Evolutionary conservation across 352 stramenopile species (phyloP), one percentile per base, ranked within the genome.

Genomic region (Globisporangium cederbergense): DNA sequence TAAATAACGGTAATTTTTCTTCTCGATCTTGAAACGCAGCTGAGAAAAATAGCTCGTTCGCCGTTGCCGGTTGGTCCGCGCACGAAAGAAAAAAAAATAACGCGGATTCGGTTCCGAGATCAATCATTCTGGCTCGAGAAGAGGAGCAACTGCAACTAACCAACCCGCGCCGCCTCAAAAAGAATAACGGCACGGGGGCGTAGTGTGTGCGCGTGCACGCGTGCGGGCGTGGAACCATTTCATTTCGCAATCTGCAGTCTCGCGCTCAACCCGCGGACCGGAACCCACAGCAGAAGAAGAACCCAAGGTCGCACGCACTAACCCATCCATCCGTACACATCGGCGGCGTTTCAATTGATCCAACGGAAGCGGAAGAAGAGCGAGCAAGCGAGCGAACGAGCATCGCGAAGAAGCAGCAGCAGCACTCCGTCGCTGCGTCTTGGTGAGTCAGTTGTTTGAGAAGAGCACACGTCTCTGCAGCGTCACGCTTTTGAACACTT

Each of bases 191-290:
- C 36, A 53, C 45, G 13, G 42, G n/a, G 30, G 8, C 53, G 22
- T 4, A 11, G 25, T 25, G 51, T 57, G 62, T 64, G 54, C 46
- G 34, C 25, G 25, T 28, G 25, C 61, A 46, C 62, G 40, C 58
- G 42, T 54, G 63, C 56, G 64, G 50, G 50, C 50, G 36, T 36
- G 45, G 28, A 40, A 72, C 38, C 62, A 47, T 64, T 64, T 79
- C 77, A 86, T 81, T 86, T 65, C 71, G 64, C 65, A 83, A 83
- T 81, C 72, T 75, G 64, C 71, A 66, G 64, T 40, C 60, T 72
- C 57, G 68, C 57, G 65, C 71, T 60, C 71, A 82, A 80, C 75
- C 59, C 70, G 65, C 63, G 67, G 63, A 40, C 57, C 49, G 34
- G 50, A 57, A 38, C 18, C 42, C 36, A 30, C 63, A 49, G 38